These are phyloP conservation scores for Patellaria atrata DNA, from an alignment of 495 filamentous ascomycete species.

Conservation along the genomic window DNA sequence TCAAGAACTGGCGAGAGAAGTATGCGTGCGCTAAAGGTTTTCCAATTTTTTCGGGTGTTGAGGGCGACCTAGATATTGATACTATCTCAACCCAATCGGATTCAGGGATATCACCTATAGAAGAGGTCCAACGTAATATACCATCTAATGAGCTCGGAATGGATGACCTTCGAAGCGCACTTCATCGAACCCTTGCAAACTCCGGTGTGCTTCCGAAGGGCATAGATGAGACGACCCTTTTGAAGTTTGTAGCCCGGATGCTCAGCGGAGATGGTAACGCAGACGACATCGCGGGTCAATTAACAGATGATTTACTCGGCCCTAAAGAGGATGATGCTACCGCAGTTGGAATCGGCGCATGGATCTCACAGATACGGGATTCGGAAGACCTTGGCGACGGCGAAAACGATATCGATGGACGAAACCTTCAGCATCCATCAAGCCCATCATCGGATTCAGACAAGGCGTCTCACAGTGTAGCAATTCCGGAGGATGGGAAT, in stretches of 20 bases:
- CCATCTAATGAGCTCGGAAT: conserved; percentile 12
- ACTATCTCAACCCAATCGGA: neutral
- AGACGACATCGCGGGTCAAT: conserved; percentile 23
- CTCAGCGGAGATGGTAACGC: conserved; percentile 18
- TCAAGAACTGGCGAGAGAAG: conserved; percentile 25
- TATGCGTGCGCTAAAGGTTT: conserved; percentile 3
- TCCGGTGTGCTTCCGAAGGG: conserved; percentile 19
- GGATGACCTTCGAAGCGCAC: conserved; percentile 19
- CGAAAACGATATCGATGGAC: too few species aligned
- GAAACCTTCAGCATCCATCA: too few species aligned
- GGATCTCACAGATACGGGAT: conserved; percentile 17
- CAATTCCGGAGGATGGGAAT: too few species aligned
- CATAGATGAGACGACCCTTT: conserved; percentile 23
- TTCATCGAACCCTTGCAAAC: conserved; percentile 17
- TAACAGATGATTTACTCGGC: conserved; percentile 22
- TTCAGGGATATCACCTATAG: neutral
- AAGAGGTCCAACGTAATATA: conserved; percentile 6
- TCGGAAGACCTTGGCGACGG: too few species aligned
- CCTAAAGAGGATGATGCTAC: conserved; percentile 11
- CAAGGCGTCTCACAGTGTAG: too few species aligned
- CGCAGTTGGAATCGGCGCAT: conserved; percentile 11
- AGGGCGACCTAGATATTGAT: neutral
- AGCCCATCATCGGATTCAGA: too few species aligned
- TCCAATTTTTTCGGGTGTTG: neutral
- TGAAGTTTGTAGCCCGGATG: conserved; percentile 24